phyloP scores from a whole-genome alignment of 2,329 filamentous ascomycete species.

The Sporothrix pallida region DNA sequence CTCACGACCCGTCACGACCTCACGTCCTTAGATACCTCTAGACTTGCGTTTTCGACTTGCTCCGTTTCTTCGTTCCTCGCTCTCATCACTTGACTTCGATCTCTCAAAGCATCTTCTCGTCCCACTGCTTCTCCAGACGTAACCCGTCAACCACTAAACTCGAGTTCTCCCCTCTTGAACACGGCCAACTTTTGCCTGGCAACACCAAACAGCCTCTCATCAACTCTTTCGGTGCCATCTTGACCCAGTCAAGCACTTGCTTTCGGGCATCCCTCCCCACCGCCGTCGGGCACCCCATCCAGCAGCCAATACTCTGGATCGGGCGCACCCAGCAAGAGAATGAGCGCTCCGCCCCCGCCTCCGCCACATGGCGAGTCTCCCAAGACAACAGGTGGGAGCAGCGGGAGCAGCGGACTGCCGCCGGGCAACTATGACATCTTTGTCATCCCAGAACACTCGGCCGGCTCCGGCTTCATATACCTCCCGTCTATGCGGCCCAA shows the following conservation, averaged over 20 bases:
- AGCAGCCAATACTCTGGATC: slow-evolving; percentile 31
- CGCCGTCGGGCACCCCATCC: slow-evolving; percentile 7
- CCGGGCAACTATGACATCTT: slow-evolving; percentile 96
- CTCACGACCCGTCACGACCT: slow-evolving; percentile 34
- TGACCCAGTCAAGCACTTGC: slow-evolving; percentile 32
- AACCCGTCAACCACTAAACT: neutral
- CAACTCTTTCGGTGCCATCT: slow-evolving; percentile 19
- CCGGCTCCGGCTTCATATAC: slow-evolving; percentile 89
- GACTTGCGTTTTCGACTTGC: slow-evolving; percentile 24
- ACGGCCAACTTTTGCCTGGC: neutral
- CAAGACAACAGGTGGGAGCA: slow-evolving; percentile 60
- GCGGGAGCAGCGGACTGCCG: slow-evolving; percentile 59
- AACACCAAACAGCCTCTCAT: neutral
- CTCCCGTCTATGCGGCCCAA: slow-evolving; percentile 87
- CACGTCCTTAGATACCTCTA: slow-evolving; percentile 30
- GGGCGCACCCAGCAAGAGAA: slow-evolving; percentile 42
- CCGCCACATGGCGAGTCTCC: slow-evolving; percentile 84
- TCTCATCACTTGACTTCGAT: too few species aligned
- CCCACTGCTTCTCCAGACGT: neutral
- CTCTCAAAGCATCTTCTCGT: neutral
- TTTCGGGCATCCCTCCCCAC: neutral
- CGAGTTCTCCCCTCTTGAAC: neutral
- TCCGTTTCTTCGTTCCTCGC: neutral
- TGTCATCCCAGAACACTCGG: slow-evolving; percentile 89
- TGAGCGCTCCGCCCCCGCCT: slow-evolving; percentile 75